These are phyloP conservation scores for Tremella fuciformis DNA, from an alignment of 768 basidiomycete genomes.

Conservation along the genomic window DNA sequence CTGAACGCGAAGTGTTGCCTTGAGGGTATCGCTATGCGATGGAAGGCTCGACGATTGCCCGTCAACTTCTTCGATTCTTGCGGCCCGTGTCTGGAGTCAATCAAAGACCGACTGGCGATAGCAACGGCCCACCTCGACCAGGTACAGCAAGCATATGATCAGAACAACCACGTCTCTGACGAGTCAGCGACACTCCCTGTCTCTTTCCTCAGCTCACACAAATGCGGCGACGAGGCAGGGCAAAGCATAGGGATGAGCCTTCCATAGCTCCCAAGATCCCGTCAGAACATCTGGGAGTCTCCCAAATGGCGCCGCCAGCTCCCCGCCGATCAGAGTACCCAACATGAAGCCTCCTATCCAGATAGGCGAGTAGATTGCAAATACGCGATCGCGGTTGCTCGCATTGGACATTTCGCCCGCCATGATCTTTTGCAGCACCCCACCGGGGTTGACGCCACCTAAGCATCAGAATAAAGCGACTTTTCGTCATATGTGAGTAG, in stretches of 20 bases:
- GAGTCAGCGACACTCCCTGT: too few species aligned
- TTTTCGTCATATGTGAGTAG: too few species aligned
- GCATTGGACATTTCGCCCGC: constrained; percentile 1
- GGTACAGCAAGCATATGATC: too few species aligned
- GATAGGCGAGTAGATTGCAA: constrained; percentile 3
- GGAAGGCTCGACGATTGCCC: too few species aligned
- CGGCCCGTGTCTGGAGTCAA: too few species aligned
- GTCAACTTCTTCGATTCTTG: too few species aligned
- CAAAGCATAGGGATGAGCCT: constrained; percentile 29
- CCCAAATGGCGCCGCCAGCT: background rate
- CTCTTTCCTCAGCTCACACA: constrained; percentile 4
- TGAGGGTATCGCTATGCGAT: too few species aligned
- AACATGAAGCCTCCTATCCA: constrained; percentile 7
- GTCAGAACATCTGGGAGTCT: background rate
- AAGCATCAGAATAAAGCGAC: background rate
- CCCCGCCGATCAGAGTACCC: constrained; percentile 10
- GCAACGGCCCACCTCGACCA: too few species aligned
- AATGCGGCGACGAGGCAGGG: constrained; percentile 23
- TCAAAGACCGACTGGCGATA: too few species aligned
- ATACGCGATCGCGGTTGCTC: constrained; percentile 1
- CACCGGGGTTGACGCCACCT: constrained; percentile 9
- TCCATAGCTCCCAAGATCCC: constrained; percentile 21
- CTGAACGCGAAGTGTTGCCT: too few species aligned
- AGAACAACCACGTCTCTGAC: too few species aligned
- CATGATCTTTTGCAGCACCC: background rate